Evolutionary conservation across 129 eudicot genomes (phyloP).

Genomic region (Arctium lappa): DNA sequence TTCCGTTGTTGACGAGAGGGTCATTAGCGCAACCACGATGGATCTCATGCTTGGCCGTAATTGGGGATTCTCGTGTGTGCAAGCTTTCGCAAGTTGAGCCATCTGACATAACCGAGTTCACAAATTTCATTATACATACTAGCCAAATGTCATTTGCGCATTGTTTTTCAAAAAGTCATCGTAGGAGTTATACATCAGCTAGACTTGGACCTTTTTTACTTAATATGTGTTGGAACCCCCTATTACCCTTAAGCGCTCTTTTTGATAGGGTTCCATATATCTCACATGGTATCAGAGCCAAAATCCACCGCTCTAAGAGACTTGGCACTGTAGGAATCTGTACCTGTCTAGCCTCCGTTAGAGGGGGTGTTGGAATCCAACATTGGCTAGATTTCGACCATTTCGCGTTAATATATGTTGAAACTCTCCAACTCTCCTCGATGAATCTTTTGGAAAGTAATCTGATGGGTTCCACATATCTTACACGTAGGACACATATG

Average conservation of each 20-base stretch:
- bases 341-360: too few species aligned
- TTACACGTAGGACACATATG: background rate
- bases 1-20: slow-evolving; percentile 76
- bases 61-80: slow-evolving; percentile 83
- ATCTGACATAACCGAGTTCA: slow-evolving; percentile 40
- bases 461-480: background rate
- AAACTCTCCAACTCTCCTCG: too few species aligned
- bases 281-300: background rate
- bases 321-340: too few species aligned
- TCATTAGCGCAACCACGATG: slow-evolving; percentile 84
- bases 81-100: slow-evolving; percentile 86
- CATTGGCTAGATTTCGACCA: too few species aligned
- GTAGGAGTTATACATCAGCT: background rate
- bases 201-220: background rate
- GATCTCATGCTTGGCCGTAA: slow-evolving; percentile 91
- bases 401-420: too few species aligned
- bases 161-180: background rate
- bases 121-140: background rate
- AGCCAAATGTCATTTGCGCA: background rate
- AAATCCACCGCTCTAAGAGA: too few species aligned
- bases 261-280: background rate
- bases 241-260: background rate
- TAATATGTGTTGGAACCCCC: background rate
- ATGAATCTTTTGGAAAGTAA: background rate
- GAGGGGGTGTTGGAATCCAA: too few species aligned